phyloP scores from a whole-genome alignment of 2,329 filamentous ascomycete genomes.

The Penicillium sclerotiorum region DNA sequence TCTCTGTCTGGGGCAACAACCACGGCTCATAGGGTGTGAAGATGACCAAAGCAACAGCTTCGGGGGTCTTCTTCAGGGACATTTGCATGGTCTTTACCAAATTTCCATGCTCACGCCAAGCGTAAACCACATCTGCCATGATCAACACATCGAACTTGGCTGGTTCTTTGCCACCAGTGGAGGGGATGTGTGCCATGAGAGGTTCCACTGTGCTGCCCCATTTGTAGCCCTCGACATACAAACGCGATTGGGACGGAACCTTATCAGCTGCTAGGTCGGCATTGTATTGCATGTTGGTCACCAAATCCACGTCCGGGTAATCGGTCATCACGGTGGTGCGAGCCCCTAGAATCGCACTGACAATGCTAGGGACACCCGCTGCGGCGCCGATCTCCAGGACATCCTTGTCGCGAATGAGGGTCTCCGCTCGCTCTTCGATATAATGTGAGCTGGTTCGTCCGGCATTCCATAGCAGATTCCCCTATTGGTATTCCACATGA shows the following conservation, averaged over 20 bases:
- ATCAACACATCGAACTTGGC: conserved; percentile 76
- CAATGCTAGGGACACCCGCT: conserved; percentile 79
- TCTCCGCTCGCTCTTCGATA: conserved; percentile 68
- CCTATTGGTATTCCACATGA: conserved; percentile 47
- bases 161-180: conserved; percentile 59
- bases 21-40: conserved; percentile 94
- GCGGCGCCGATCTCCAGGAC: conserved; percentile 89
- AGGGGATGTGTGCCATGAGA: conserved; percentile 61
- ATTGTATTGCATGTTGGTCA: conserved; percentile 78
- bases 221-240: conserved; percentile 72
- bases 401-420: conserved; percentile 66
- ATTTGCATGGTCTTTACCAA: conserved; percentile 71
- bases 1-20: conserved; percentile 80
- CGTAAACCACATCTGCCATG: conserved; percentile 86
- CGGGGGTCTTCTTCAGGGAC: conserved; percentile 61
- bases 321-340: conserved; percentile 75
- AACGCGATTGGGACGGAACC: conserved; percentile 36
- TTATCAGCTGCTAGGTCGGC: conserved; percentile 59
- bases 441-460: conserved; percentile 75
- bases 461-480: conserved; percentile 90
- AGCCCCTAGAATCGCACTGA: conserved; percentile 74
- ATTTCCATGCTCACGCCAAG: conserved; percentile 82
- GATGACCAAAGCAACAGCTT: conserved; percentile 76
- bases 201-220: conserved; percentile 72
- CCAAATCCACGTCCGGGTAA: conserved; percentile 82